These are phyloP conservation scores for Fusarium hostae DNA, from an alignment of 2,329 filamentous ascomycete species.

Conservation along the genomic window DNA sequence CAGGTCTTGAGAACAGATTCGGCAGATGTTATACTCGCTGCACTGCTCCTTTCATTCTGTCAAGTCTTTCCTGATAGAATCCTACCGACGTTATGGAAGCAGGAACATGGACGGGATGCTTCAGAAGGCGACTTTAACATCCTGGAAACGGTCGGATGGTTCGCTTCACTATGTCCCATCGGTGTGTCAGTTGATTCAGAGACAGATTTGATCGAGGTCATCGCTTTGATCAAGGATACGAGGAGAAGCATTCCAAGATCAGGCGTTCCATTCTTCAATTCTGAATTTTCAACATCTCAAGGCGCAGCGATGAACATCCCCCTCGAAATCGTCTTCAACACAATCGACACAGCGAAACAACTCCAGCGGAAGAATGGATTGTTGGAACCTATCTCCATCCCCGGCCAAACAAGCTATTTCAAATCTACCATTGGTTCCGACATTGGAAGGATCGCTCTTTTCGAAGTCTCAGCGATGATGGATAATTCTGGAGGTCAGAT, in stretches of 20 bases:
- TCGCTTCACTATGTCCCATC: constrained; percentile 66
- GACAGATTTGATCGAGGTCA: constrained; percentile 61
- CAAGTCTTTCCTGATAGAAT: constrained; percentile 64
- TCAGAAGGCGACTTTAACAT: constrained; percentile 61
- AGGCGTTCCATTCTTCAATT: constrained; percentile 62
- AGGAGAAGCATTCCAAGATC: constrained; percentile 57
- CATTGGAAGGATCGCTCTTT: constrained; percentile 61
- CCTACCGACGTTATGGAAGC: constrained; percentile 65
- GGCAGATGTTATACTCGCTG: constrained; percentile 64
- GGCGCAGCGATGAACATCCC: constrained; percentile 55
- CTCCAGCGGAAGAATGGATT: constrained; percentile 60
- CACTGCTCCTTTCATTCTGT: constrained; percentile 65
- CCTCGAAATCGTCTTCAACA: constrained; percentile 69
- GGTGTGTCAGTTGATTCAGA: constrained; percentile 55
- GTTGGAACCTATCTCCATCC: constrained; percentile 58
- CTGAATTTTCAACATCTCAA: constrained; percentile 53
- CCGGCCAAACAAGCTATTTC: constrained; percentile 52
- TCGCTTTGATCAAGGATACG: constrained; percentile 65
- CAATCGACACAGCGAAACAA: constrained; percentile 61
- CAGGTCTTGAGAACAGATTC: constrained; percentile 62
- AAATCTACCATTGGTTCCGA: constrained; percentile 58
- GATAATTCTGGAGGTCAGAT: constrained; percentile 57
- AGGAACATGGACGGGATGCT: constrained; percentile 61
- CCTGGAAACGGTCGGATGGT: constrained; percentile 69
- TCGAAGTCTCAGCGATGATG: constrained; percentile 61